Base-by-base conservation (phyloP, 176 grass and related monocot species). In the Ensete ventricosum region DNA sequence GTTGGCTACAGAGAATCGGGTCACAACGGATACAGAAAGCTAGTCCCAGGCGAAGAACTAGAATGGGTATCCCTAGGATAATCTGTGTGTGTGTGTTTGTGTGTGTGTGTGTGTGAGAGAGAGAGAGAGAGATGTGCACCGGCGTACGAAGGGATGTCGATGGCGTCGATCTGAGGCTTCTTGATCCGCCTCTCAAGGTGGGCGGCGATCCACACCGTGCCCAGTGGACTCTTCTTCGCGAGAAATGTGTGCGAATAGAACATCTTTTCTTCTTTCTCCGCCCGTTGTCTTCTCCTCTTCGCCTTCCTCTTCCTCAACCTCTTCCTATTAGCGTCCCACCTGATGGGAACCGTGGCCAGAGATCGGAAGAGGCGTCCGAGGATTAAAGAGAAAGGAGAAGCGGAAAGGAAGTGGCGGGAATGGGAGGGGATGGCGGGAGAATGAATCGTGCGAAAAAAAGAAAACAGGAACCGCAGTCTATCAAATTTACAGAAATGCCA, bases 181-280 rank as follows among this genome's bases (percentile, higher is more conserved):
- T 98, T 98, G 53, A 93, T 86, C 87, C 85, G 93, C 78, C 87
- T 72, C 88, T 98, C 80, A 21, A 98, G 80, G 82, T 98, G 95
- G 55, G 95, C 95, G 43, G 95, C 95, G 68, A 98, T 87, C 95
- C 90, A 98, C 55, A 98, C 84, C 55, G 86, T 85, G 26, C 86
- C 82, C 11, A 93, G 67, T 17, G 90, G 76, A 74, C 80, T 87
- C 59, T 98, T 98, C 84, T 80, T 77, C 17, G 82, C 95, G 16
- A 98, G 86, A 72, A 98, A 82, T 14, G 86, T 87, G 74, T 90
- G 95, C 11, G 90, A 98, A 81, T 93, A 98, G 88, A 98, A 98
- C 90, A 98, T 64, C 67, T 26, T 19, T 55, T 29, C 53, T 55
- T 23, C 50, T 51, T 65, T 21, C 52, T 29, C 49, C 67, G 34